phyloP scores from a whole-genome alignment of 2,329 filamentous ascomycete genomes.

The Iodosphaeria phyllophila region DNA sequence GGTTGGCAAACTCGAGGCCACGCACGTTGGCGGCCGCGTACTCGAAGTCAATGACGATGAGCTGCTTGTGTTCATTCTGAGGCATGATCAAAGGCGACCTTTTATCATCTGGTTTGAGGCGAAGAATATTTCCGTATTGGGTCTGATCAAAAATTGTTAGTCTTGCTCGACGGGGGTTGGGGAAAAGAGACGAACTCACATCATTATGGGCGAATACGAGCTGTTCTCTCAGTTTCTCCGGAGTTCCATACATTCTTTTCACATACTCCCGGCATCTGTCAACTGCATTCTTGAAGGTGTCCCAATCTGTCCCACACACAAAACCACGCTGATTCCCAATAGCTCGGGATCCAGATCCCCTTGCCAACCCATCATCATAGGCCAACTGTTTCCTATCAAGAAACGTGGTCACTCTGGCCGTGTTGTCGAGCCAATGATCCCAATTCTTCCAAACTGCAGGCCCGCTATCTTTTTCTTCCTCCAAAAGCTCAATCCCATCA shows the following conservation, averaged over 20 bases:
- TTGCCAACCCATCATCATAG: conserved; percentile 13
- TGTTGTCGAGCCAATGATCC: conserved; percentile 72
- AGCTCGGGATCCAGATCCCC: conserved; percentile 15
- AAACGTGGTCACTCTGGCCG: conserved; percentile 36
- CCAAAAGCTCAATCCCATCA: conserved; percentile 74
- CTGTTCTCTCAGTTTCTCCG: conserved; percentile 46
- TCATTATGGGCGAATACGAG: conserved; percentile 97
- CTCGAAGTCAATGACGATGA: conserved; percentile 96
- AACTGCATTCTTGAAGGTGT: conserved; percentile 53
- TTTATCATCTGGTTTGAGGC: conserved; percentile 44
- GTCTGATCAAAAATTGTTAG: conserved; percentile 38
- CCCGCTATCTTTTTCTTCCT: conserved; percentile 58
- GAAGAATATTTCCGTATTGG: conserved; percentile 95
- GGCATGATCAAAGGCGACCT: conserved; percentile 78
- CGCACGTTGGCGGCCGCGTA: conserved; percentile 80
- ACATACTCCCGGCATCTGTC: conserved; percentile 63
- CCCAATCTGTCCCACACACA: conserved; percentile 74
- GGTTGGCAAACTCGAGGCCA: conserved; percentile 88
- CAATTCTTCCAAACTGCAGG: conserved; percentile 82
- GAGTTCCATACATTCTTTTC: conserved; percentile 50
- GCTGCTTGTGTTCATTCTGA: conserved; percentile 84
- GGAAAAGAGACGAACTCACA: conserved; percentile 30
- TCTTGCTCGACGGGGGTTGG: background rate
- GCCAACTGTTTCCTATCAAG: conserved; percentile 39
- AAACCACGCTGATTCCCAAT: conserved; percentile 53